phyloP scores from a whole-genome alignment of 179 eudicot species.

The Spergularia azorica region DNA sequence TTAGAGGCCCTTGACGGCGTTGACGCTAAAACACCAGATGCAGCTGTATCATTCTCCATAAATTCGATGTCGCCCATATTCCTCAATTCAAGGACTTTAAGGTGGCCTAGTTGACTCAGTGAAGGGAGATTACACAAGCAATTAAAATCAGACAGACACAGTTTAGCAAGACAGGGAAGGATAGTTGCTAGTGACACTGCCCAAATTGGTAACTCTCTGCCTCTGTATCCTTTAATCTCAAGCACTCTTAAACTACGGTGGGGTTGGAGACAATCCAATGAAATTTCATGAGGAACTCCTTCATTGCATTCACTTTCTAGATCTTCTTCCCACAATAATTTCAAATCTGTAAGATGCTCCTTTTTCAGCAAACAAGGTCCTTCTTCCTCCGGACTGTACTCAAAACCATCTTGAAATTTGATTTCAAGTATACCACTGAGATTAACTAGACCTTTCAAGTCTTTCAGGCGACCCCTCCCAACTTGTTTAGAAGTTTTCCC shows the following conservation, averaged over 20 bases:
- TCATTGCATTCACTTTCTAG: neutral
- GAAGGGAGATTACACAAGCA: neutral
- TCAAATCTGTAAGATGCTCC: neutral
- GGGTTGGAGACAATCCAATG: constrained; percentile 4
- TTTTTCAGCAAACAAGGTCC: neutral
- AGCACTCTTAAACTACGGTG: neutral
- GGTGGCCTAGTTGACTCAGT: constrained; percentile 9
- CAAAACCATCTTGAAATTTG: neutral
- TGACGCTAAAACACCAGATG: no score
- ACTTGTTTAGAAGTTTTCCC: neutral
- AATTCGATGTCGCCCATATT: neutral
- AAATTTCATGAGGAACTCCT: neutral
- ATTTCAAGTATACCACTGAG: neutral
- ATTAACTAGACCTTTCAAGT: constrained; percentile 7
- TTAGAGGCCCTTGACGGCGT: neutral
- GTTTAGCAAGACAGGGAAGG: neutral
- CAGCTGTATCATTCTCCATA: neutral
- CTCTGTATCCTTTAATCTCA: neutral
- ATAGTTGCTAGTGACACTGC: neutral
- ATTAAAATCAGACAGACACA: fast-evolving
- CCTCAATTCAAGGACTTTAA: neutral
- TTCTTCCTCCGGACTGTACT: neutral
- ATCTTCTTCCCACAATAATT: neutral
- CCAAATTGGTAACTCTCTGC: constrained; percentile 14
- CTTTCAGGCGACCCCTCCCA: neutral